Evolutionary conservation across 306 rosid genomes (phyloP).

Genomic region (Trifolium fragiferum): DNA sequence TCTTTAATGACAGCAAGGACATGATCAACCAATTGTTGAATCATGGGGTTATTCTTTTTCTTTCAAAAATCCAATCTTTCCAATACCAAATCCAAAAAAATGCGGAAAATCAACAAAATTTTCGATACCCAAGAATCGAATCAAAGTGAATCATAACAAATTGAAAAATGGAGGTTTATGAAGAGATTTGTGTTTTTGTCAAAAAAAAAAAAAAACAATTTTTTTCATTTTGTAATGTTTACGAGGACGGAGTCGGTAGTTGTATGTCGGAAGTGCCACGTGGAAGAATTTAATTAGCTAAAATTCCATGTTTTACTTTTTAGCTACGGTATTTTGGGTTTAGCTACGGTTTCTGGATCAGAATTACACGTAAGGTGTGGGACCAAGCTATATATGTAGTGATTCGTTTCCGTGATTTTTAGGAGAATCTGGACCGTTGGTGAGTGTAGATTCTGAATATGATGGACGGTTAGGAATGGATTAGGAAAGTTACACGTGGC

Average conservation of each 20-base stretch:
- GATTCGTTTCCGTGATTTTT: not conserved
- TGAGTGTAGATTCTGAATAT: not conserved
- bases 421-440: conserved; percentile 14
- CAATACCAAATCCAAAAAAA: conserved; percentile 15
- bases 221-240: not conserved
- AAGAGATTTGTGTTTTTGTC: conserved; percentile 15
- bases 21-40: conserved; percentile 71
- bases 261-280: conserved; percentile 29
- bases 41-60: conserved; percentile 39
- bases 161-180: conserved; percentile 21
- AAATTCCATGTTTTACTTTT: not conserved
- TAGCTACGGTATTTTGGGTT: not conserved
- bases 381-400: conserved; percentile 39
- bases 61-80: conserved; percentile 21
- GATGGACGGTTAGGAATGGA: conserved; percentile 35
- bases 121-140: conserved; percentile 35
- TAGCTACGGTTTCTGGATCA: conserved; percentile 1
- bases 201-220: not conserved
- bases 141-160: not conserved
- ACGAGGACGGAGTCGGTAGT: conserved; percentile 41
- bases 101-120: conserved; percentile 31
- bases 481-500: conserved; percentile 28
- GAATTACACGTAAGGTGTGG: conserved; percentile 44
- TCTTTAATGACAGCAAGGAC: conserved; percentile 76
- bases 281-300: conserved; percentile 15